These are phyloP conservation scores for Talaromyces sp. DNA, from an alignment of 2,329 filamentous ascomycete genomes.

Conservation along the genomic window DNA sequence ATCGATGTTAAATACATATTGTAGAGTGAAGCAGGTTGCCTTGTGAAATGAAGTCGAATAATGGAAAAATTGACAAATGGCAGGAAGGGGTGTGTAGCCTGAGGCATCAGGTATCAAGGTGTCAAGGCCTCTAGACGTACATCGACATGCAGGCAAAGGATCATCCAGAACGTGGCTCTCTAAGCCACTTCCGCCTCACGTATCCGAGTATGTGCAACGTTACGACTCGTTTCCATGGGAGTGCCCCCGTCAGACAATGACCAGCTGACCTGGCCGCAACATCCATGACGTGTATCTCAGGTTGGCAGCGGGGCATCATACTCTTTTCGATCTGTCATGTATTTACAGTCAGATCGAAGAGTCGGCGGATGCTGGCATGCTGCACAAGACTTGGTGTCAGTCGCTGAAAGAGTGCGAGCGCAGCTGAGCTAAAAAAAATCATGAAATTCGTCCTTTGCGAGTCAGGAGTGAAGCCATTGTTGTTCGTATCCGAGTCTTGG, in stretches of 20 bases:
- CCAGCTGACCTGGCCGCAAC: neutral
- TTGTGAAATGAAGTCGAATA: neutral
- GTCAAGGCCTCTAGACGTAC: neutral
- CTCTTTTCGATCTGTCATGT: neutral
- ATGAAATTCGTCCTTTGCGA: neutral
- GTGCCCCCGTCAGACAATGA: neutral
- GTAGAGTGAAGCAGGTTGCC: neutral
- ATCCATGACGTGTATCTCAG: neutral
- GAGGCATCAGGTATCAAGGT: neutral
- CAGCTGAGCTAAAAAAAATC: neutral
- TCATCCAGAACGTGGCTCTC: neutral
- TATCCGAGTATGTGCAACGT: no score
- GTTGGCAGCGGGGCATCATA: neutral
- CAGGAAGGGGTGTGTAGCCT: neutral
- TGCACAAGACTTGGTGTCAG: neutral
- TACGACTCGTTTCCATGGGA: neutral
- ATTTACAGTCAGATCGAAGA: neutral
- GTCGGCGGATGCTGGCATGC: neutral
- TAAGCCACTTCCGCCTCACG: neutral
- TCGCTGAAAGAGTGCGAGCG: neutral
- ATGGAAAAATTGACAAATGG: neutral
- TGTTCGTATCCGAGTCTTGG: neutral
- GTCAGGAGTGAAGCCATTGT: neutral
- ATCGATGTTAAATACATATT: no score
- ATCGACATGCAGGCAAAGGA: neutral